Evolutionary conservation across 257 asterid genomes (phyloP), one percentile per base, ranked within the genome.

Genomic region (Fraxinus americana): DNA sequence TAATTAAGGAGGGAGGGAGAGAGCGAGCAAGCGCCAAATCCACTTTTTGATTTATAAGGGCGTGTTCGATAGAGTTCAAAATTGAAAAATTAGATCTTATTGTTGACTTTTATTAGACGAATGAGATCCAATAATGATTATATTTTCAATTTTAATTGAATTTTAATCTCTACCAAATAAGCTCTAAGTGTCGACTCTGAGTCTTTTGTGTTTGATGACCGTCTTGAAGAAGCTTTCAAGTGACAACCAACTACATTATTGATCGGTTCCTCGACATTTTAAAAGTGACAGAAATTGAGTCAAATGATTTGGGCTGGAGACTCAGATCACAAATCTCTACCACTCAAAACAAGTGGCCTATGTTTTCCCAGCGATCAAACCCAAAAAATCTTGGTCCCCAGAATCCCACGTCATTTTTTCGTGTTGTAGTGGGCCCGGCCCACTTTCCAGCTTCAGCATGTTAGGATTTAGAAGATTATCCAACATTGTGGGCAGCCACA

Each of bases 261-360:
- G 78, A 21, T 2, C 2, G 76, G 35, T 73, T 73, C 32, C 54
- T 48, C 25, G 9, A 1, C 4, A 4, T 10, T 43, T 38, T 70
- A 36, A 1, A 69, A 80, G 65, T 48, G 30, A 50, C 78, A 80
- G 52, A 54, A 32, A 41, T 45, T 25, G 45, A 66, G 77, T 81
- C 85, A 80, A 80, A 65, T 75, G 78, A 73, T 77, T 83, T 80
- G 74, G 45, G 83, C 81, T 76, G 75, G 82, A 67, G 43, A 9
- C 59, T 36, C 67, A 54, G 80, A 75, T 72, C 75, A 38, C 39
- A 25, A 79, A 79, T 72, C 74, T 83, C 82, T 75, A 78, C 96
- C 93, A 83, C 87, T 76, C 86, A 79, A 81, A 29, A 71, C 72
- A 21, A 78, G 92, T 91, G 96, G 96, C 73, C 74, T 63, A 52